Percentiles rank a stretch among this genome's conserved stretches.
These are phyloP conservation scores for Isabelozyma gotoi DNA, from an alignment of 805 yeast species.

Conservation along the genomic window DNA sequence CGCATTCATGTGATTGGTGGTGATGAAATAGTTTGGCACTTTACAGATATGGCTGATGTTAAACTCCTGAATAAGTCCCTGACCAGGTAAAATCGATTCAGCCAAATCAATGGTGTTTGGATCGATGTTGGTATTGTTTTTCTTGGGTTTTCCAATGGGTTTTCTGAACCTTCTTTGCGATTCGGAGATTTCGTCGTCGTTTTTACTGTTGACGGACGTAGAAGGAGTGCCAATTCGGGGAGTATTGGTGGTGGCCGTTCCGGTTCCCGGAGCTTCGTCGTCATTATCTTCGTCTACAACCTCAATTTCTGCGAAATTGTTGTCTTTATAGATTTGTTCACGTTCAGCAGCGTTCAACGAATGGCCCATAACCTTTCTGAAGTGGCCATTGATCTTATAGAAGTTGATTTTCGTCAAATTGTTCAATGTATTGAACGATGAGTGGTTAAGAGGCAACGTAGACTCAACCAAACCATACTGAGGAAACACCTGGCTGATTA, in stretches of 20 bases:
- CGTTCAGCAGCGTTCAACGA: constrained; percentile 29
- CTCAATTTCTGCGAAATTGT: constrained; percentile 25
- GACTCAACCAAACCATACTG: constrained; percentile 33
- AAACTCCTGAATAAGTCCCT: constrained; percentile 44
- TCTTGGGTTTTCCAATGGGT: constrained; percentile 29
- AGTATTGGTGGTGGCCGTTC: background rate
- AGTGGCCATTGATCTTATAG: constrained; percentile 18
- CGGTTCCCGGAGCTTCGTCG: constrained; percentile 4
- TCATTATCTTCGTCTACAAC: constrained; percentile 8
- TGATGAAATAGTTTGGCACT: constrained; percentile 42
- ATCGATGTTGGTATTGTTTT: constrained; percentile 31
- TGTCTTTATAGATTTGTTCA: constrained; percentile 29
- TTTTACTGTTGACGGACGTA: background rate
- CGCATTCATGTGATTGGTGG: constrained; percentile 21
- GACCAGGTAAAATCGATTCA: constrained; percentile 43
- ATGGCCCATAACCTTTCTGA: background rate
- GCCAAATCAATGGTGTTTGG: constrained; percentile 40
- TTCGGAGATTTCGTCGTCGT: background rate
- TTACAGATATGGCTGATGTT: constrained; percentile 39
- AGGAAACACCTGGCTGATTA: constrained; percentile 40
- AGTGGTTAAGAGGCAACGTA: constrained; percentile 28
- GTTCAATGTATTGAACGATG: constrained; percentile 34
- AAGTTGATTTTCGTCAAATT: constrained; percentile 34
- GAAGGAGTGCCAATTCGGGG: background rate
- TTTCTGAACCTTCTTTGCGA: constrained; percentile 13